Base-by-base conservation (phyloP, 1,139 yeast species). In the Saccharomyces hybrid region DNA sequence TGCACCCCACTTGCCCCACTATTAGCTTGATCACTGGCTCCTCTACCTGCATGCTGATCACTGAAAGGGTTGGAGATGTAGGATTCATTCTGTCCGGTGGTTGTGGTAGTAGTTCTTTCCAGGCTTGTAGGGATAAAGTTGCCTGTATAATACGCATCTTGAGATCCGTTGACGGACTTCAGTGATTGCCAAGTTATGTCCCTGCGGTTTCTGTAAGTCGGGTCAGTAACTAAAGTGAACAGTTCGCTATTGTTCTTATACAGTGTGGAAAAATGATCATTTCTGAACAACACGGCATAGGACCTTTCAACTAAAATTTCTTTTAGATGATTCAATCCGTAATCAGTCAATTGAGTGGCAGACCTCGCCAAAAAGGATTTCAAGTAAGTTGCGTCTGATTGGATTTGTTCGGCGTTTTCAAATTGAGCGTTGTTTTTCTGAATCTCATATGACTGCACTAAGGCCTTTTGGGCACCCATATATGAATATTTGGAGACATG, bases 211-310 rank as follows among this genome's bases (percentile, higher is more conserved):
- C 66, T 70, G 61, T 82, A 84, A 2, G 90, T 85, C 20, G 77
- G 73, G 65, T 89, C 96, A 1, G 93, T 85, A 4, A 88, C 82
- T 48, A 90, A 70, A 2, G 81, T 66, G 68, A 80, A 82, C 56
- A 88, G 68, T 61, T 78, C 79, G 53, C 75, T 69, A 59, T 76
- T 70, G 50, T 71, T 57, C 64, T 85, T 87, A 64, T 79, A 79
- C 9, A 89, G 68, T 0, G 96, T 85, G 58, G 78, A 80, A 69
- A 87, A 89, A 66, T 88, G 96, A 66, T 89, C 88, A 68, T 89
- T 89, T 63, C 96, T 76, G 73, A 88, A 90, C 56, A 90, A 78
- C 0, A 89, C 82, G 1, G 83, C 78, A 58, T 84, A 76, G 27
- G 84, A 72, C 23, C 77, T 76, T 23, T 75, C 72, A 49, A 76